These are phyloP conservation scores for Casaregolazyma lundiana DNA, from an alignment of 1,139 yeast species.

Conservation along the genomic window DNA sequence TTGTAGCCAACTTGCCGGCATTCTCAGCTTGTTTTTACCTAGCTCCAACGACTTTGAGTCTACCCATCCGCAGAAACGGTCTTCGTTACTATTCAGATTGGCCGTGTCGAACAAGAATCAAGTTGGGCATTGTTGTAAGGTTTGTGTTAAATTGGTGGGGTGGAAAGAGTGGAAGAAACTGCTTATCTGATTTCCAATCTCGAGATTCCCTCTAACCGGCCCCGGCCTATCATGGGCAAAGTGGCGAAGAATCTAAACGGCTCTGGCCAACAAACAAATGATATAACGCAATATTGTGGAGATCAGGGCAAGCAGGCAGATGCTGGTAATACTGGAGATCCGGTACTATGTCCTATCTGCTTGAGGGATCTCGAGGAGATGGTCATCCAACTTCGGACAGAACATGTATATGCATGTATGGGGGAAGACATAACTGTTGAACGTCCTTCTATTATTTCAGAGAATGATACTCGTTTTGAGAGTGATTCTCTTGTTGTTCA, in stretches of 20 bases:
- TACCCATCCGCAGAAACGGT: slow-evolving; percentile 99
- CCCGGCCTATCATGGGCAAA: background rate
- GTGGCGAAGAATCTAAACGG: background rate
- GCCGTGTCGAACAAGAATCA: slow-evolving; percentile 70
- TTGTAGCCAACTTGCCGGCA: slow-evolving; percentile 88
- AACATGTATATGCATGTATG: slow-evolving; percentile 19
- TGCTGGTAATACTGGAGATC: background rate
- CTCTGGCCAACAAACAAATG: background rate
- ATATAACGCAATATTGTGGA: background rate
- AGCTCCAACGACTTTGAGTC: slow-evolving; percentile 81
- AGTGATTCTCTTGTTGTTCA: background rate
- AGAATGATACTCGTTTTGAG: background rate
- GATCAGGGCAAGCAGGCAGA: background rate
- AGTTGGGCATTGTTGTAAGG: slow-evolving; percentile 25
- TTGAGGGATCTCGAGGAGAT: slow-evolving; percentile 12
- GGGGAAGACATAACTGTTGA: slow-evolving; percentile 6
- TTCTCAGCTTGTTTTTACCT: slow-evolving; percentile 88
- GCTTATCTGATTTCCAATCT: background rate
- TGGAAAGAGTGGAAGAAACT: slow-evolving; percentile 37
- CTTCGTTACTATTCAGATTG: slow-evolving; percentile 98
- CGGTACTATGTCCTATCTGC: slow-evolving; percentile 21
- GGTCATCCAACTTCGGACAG: slow-evolving; percentile 12
- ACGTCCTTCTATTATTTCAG: background rate
- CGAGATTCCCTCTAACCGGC: background rate
- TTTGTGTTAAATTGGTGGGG: background rate